Evolutionary conservation across 1,139 yeast species (phyloP), one percentile per base, ranked within the genome.

Genomic region (Pneumocystis sp.): DNA sequence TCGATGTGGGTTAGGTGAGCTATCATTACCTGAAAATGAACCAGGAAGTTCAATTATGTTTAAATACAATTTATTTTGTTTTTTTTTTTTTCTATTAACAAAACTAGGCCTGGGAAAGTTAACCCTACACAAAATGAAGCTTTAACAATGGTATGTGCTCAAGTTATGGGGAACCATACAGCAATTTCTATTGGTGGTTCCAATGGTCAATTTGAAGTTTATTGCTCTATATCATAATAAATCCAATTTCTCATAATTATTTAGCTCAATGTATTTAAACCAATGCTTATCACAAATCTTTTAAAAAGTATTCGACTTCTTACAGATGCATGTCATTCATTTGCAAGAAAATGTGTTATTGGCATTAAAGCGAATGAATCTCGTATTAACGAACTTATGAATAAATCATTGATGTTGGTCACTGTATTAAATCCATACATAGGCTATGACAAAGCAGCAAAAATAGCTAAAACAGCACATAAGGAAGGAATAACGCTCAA

Each of bases 91-190:
- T 39, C 21, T 59, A 59, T 39, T 39, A 21, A 59, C 21, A 39
- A 89, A 40, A 93, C 93, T 77, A 93, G 95, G 98, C 98, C 98
- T 65, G 98, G 98, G 75, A 93, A 93, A 81, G 97, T 93, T 70
- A 93, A 93, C 82, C 98, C 98, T 71, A 93, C 98, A 67, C 98
- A 93, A 81, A 91, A 91, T 78, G 98, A 93, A 81, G 98, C 98
- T 66, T 81, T 93, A 77, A 93, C 98, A 70, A 95, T 95, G 96
- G 96, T 91, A 68, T 91, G 96, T 74, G 84, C 95, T 69, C 98
- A 93, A 81, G 97, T 93, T 45, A 88, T 93, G 76, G 98, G 98
- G 76, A 93, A 95, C 84, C 87, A 95, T 78, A 79, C 96, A 66
- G 84, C 96, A 70, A 89, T 93, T 78, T 91, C 98, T 56, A 90